Conservation (phyloP, 257 asterid species). For the Solanum pimpinellifolium region DNA sequence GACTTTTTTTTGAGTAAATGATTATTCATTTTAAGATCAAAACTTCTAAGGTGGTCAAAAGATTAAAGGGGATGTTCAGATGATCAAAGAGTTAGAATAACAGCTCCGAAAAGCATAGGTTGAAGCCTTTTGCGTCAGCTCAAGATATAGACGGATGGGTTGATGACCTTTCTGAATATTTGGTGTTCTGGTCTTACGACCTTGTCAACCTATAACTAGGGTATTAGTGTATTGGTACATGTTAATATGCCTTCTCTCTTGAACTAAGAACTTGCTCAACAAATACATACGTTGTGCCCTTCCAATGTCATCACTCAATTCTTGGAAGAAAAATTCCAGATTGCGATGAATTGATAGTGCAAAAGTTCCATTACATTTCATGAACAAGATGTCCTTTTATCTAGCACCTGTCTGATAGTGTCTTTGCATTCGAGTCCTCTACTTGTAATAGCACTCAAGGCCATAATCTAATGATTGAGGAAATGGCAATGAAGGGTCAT, state of each 20-base stretch:
- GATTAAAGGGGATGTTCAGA: neutral
- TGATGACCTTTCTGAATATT: neutral
- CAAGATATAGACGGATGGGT: neutral
- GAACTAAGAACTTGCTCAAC: neutral
- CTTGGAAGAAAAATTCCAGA: neutral
- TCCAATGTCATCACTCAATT: neutral
- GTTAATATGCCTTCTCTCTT: neutral
- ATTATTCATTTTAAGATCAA: neutral
- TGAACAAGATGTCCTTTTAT: neutral
- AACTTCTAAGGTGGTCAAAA: neutral
- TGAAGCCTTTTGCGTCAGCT: neutral
- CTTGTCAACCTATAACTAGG: neutral
- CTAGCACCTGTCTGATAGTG: neutral
- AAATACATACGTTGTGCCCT: neutral
- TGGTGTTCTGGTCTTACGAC: neutral
- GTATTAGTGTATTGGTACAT: neutral
- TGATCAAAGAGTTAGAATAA: neutral
- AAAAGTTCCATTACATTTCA: neutral
- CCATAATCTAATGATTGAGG: neutral
- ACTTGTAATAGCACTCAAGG: neutral
- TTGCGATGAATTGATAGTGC: neutral
- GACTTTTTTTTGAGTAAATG: neutral
- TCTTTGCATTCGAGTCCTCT: neutral
- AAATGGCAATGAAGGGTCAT: neutral
- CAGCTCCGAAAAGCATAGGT: neutral